phyloP scores from a whole-genome alignment of 2,329 filamentous ascomycete species.

The Epichloe typhina region DNA sequence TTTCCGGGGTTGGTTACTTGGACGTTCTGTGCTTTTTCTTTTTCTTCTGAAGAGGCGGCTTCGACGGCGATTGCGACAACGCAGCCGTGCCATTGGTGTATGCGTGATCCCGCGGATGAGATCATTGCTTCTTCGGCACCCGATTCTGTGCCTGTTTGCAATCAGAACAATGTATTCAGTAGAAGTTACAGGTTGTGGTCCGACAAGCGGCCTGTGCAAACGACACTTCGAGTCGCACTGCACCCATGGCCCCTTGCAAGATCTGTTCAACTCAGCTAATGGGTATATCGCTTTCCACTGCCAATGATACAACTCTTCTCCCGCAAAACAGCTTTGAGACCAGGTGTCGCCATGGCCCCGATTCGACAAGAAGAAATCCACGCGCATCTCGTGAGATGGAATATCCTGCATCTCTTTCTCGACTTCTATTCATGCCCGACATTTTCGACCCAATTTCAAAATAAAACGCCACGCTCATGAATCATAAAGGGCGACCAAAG shows the following conservation, averaged over 20 bases:
- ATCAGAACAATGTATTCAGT: background rate
- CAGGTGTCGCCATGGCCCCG: no score
- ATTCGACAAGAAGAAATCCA: no score
- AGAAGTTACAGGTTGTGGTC: background rate
- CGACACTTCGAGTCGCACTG: background rate
- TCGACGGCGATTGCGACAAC: no score
- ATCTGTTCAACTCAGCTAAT: background rate
- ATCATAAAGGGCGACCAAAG: slow-evolving; percentile 14
- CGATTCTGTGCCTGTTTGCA: no score
- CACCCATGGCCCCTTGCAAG: background rate
- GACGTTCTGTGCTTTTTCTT: no score
- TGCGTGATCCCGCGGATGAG: no score
- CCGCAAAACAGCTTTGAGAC: background rate
- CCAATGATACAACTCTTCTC: no score
- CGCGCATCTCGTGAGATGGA: background rate
- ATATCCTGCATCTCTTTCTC: slow-evolving; percentile 3
- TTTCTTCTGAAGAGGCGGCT: no score
- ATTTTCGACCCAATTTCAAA: slow-evolving; percentile 15
- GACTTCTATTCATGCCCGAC: slow-evolving; percentile 12
- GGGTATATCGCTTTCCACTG: background rate
- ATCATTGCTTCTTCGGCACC: no score
- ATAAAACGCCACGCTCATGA: slow-evolving; percentile 23
- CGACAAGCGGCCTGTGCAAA: no score
- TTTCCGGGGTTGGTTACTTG: no score
- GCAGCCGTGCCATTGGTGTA: no score